A percentile compares a stretch with the other conserved stretches of the same genome.
phyloP scores from a whole-genome alignment of 2,329 filamentous ascomycete species.

The Ceratocystis huliohia region DNA sequence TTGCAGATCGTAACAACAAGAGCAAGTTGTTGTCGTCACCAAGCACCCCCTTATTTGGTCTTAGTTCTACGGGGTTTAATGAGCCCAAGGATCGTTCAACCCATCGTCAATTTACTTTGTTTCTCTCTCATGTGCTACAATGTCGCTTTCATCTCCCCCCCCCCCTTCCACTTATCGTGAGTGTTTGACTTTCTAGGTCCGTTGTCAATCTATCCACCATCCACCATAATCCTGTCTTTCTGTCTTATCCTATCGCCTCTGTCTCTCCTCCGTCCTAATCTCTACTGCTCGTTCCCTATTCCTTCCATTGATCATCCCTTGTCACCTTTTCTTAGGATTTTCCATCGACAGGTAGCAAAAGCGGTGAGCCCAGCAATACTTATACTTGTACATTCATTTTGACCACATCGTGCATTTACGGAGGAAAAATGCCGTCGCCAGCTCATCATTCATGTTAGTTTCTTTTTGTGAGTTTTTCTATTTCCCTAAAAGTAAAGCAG shows the following conservation, averaged over 20 bases:
- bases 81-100: not conserved
- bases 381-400: not conserved
- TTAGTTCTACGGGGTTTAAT: not conserved
- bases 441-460: too few species aligned
- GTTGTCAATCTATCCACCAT: not conserved
- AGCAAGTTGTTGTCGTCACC: not conserved
- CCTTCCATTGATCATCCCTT: not conserved
- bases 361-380: not conserved
- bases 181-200: not conserved
- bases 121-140: not conserved
- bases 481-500: too few species aligned
- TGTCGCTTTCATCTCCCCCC: not conserved
- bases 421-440: not conserved
- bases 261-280: not conserved
- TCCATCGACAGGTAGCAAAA: not conserved
- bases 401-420: not conserved
- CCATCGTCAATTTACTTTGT: not conserved
- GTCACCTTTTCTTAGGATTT: not conserved
- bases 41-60: not conserved
- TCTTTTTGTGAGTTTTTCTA: too few species aligned
- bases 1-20: not conserved
- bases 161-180: not conserved
- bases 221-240: not conserved
- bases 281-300: not conserved
- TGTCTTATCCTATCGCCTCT: not conserved